Conservation (phyloP, 2,329 filamentous ascomycete species). For the Alternaria ethzedia region DNA sequence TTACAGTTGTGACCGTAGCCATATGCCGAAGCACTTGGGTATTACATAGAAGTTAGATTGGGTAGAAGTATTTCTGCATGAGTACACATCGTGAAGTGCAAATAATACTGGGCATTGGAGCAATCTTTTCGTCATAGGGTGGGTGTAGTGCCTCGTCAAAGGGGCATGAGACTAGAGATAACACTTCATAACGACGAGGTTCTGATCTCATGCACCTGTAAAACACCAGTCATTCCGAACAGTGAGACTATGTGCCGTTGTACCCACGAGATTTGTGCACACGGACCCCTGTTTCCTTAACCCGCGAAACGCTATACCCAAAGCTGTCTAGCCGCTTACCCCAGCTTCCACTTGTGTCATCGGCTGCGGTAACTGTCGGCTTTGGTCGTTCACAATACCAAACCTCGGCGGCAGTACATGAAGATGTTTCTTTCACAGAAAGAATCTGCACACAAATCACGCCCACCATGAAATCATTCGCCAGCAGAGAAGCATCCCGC, state of each 20-base stretch:
- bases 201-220: background rate
- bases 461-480: slow-evolving; percentile 39
- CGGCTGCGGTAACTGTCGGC: slow-evolving; percentile 23
- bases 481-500: slow-evolving; percentile 39
- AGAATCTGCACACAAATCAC: slow-evolving; percentile 10
- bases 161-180: background rate
- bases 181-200: background rate
- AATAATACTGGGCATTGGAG: too few species aligned
- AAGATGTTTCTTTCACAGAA: slow-evolving; percentile 30
- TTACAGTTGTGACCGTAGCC: too few species aligned
- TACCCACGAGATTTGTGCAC: background rate
- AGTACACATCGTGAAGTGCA: too few species aligned
- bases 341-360: slow-evolving; percentile 26
- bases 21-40: too few species aligned
- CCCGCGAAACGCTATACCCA: slow-evolving; percentile 21
- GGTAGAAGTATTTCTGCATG: too few species aligned
- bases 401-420: slow-evolving; percentile 27
- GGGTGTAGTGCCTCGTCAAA: too few species aligned
- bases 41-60: too few species aligned
- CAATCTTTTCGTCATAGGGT: too few species aligned
- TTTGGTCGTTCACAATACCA: slow-evolving; percentile 21
- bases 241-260: background rate
- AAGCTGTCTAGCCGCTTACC: slow-evolving; percentile 15
- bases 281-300: slow-evolving; percentile 17
- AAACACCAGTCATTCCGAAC: background rate